Evolutionary conservation across 2,329 filamentous ascomycete species (phyloP).

Genomic region (Fusarium mundagurra): DNA sequence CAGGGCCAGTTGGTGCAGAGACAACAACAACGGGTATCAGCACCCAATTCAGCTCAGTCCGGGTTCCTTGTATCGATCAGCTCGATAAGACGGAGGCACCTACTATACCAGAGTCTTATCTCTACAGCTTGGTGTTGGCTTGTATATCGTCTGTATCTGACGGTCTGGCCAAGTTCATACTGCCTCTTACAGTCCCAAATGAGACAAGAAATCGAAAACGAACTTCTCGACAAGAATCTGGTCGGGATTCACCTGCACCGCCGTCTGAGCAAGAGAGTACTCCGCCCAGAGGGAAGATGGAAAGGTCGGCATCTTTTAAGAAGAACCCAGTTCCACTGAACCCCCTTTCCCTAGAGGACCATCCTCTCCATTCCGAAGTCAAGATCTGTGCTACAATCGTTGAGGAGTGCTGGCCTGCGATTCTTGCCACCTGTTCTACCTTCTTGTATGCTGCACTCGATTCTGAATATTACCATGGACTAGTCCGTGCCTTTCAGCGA

Average conservation of each 20-base stretch:
- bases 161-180: conserved; percentile 89
- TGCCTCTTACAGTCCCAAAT: conserved; percentile 87
- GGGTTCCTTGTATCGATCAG: conserved; percentile 90
- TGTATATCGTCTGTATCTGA: conserved; percentile 93
- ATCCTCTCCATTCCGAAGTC: conserved; percentile 76
- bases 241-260: conserved; percentile 55
- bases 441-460: conserved; percentile 93
- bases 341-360: conserved; percentile 78
- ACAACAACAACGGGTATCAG: conserved; percentile 82
- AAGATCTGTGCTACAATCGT: conserved; percentile 83
- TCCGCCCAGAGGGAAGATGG: conserved; percentile 52
- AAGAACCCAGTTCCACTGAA: conserved; percentile 85
- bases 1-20: conserved; percentile 72
- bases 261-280: conserved; percentile 50
- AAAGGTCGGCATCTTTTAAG: conserved; percentile 74
- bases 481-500: conserved; percentile 93
- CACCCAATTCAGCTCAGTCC: conserved; percentile 87
- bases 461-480: conserved; percentile 89
- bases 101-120: conserved; percentile 86
- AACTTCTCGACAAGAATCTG: conserved; percentile 55
- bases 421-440: conserved; percentile 93
- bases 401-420: conserved; percentile 93
- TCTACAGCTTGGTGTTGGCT: conserved; percentile 87
- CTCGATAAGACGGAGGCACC: conserved; percentile 92
- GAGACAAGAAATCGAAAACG: conserved; percentile 68